These are phyloP conservation scores for Telfairia occidentalis DNA, from an alignment of 331 rosid species.

Conservation along the genomic window DNA sequence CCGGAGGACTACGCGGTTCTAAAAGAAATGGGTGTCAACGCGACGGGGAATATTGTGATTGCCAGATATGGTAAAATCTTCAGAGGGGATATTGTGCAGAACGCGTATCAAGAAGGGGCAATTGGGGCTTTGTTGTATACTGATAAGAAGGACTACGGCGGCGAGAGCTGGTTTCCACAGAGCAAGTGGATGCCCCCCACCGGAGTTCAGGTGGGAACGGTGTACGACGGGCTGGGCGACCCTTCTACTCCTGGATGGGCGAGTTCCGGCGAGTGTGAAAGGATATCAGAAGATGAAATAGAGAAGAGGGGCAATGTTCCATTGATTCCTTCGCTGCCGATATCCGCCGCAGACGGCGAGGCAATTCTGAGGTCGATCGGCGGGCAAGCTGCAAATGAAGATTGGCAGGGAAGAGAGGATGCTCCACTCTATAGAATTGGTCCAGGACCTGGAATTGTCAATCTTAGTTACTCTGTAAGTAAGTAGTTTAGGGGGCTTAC, in stretches of 20 bases:
- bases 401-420: slow-evolving; percentile 68
- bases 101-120: slow-evolving; percentile 46
- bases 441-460: slow-evolving; percentile 67
- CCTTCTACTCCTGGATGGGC: slow-evolving; percentile 82
- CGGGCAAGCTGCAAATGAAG: slow-evolving; percentile 48
- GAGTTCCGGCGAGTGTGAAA: slow-evolving; percentile 43
- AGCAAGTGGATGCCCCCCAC: slow-evolving; percentile 67
- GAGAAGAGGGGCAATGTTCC: slow-evolving; percentile 40
- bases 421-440: slow-evolving; percentile 49
- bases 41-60: slow-evolving; percentile 32
- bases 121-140: slow-evolving; percentile 51
- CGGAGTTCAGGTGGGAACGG: slow-evolving; percentile 63
- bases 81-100: slow-evolving; percentile 51
- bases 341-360: slow-evolving; percentile 52
- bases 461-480: slow-evolving; percentile 44
- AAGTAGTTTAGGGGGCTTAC: slow-evolving; percentile 7
- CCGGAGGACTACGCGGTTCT: slow-evolving; percentile 40
- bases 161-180: slow-evolving; percentile 47
- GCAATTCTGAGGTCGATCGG: slow-evolving; percentile 41
- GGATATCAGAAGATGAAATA: slow-evolving; percentile 33
- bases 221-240: slow-evolving; percentile 39
- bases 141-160: slow-evolving; percentile 53
- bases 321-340: slow-evolving; percentile 53
- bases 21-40: slow-evolving; percentile 31
- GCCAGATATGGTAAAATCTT: slow-evolving; percentile 46